Conservation (phyloP, 371 early-diverging fungal genomes). For the Basidiobolus meristosporus region DNA sequence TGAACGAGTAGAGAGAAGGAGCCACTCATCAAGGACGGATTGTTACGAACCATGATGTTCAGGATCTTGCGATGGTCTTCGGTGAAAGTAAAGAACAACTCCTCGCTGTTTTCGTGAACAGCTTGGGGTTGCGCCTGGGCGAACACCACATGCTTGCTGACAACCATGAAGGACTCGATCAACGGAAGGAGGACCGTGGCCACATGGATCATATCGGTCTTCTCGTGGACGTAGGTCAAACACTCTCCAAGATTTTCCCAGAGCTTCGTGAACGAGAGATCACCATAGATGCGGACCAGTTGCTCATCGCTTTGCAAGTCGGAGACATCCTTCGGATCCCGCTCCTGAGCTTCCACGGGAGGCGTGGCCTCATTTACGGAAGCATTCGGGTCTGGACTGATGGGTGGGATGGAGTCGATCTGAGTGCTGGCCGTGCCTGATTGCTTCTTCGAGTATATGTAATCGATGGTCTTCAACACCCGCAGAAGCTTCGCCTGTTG, state of each 20-base stretch:
- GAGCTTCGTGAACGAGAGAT: slow-evolving; percentile 42
- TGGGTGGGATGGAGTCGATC: too few relatives aligned
- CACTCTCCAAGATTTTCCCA: slow-evolving; percentile 69
- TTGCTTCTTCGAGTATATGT: slow-evolving; percentile 34
- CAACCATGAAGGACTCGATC: slow-evolving; percentile 94
- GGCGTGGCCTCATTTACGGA: too few relatives aligned
- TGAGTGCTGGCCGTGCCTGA: background rate
- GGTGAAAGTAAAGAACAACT: slow-evolving; percentile 73
- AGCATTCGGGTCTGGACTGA: too few relatives aligned
- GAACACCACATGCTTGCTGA: slow-evolving; percentile 49
- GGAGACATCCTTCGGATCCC: slow-evolving; percentile 29
- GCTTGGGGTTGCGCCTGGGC: slow-evolving; percentile 4
- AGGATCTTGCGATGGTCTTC: slow-evolving; percentile 89
- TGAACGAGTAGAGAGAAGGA: slow-evolving; percentile 91
- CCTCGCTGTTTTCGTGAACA: slow-evolving; percentile 11
- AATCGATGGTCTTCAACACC: slow-evolving; percentile 86
- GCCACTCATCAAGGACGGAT: slow-evolving; percentile 85
- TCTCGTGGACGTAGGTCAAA: slow-evolving; percentile 47
- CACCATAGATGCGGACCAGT: too few relatives aligned
- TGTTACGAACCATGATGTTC: slow-evolving; percentile 93
- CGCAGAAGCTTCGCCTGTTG: slow-evolving; percentile 83
- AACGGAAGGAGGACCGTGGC: slow-evolving; percentile 85
- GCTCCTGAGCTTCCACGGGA: background rate
- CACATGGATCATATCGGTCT: slow-evolving; percentile 65
- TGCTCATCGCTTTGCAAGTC: slow-evolving; percentile 15